Percentiles rank a stretch among this genome's conserved stretches.
Conservation (phyloP, 2,329 filamentous ascomycete species). For the Coniella lustricola region DNA sequence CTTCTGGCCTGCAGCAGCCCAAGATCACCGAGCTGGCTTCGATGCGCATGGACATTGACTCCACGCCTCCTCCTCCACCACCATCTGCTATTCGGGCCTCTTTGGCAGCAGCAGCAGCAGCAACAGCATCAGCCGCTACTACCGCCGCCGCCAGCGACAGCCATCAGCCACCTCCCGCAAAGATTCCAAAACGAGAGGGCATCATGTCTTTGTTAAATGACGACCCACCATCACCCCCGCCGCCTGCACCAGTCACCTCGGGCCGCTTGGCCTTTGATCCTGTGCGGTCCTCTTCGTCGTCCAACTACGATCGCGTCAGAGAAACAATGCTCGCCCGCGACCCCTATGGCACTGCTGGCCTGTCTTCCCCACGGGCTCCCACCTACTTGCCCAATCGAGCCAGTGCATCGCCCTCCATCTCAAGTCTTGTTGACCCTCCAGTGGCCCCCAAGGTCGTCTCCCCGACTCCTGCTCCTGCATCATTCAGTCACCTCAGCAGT, state of each 20-base stretch:
- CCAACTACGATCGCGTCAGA: conserved; percentile 59
- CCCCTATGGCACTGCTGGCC: conserved; percentile 37
- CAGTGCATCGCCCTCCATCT: conserved; percentile 87
- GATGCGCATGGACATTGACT: conserved; percentile 29
- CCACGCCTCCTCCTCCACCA: conserved; percentile 18
- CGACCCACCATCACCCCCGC: conserved; percentile 32
- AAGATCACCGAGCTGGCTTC: conserved; percentile 35
- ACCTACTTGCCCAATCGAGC: conserved; percentile 54
- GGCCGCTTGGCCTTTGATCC: conserved; percentile 86
- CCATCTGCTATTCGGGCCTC: no score
- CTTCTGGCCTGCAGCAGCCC: conserved; percentile 28
- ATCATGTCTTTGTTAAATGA: conserved; percentile 53
- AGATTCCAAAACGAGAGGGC: conserved; percentile 45
- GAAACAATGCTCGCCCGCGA: conserved; percentile 53
- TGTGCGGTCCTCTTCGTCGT: conserved; percentile 52
- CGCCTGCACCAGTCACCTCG: conserved; percentile 34
- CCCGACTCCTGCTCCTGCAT: conserved; percentile 30
- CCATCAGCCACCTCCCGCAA: conserved; percentile 32
- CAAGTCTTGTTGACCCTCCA: conserved; percentile 73
- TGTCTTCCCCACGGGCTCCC: conserved; percentile 45
- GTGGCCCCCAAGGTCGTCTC: conserved; percentile 34
- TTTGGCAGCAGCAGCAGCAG: no score
- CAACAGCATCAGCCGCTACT: conserved; percentile 6
- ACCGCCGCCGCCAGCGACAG: conserved; percentile 11
- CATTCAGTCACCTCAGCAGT: conserved; percentile 21